Base-by-base conservation (phyloP, 2,329 filamentous ascomycete species). In the Claviceps monticola region DNA sequence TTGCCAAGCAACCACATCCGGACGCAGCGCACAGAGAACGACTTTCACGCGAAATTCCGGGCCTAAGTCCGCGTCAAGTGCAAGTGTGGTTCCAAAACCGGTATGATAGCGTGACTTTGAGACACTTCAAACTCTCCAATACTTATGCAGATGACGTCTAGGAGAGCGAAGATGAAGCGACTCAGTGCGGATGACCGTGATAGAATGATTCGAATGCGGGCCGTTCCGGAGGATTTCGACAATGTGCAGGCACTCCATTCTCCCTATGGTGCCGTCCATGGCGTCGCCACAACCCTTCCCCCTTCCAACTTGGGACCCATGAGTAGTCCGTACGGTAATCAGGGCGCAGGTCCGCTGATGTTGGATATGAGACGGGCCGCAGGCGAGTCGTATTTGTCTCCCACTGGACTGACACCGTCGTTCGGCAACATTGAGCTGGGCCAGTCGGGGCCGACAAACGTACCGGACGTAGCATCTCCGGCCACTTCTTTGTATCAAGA, bases 81-180 rank as follows among this genome's bases (percentile, higher is more conserved):
- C 90, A 97, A 67, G 90, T 97, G 48, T 97, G 90, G 91, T 97
- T 97, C 69, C 90, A 97, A 68, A 97, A 97, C 69, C 81, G 90
- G 90, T 95, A 77, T 60, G 76, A 37, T 19, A 46, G 19, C 4
- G 14, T 19, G 26, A 23, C 3, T 37, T 16, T 36, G 19, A 47
- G 21, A 29, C 17, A 46, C 36, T 16, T 2, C 16, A 36, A 4
- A 9, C 26, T 14, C 21, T 41, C 13, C 16, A 21, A 46, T 16
- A 43, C 36, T 45, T 11, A 52, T 19, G 8, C 21, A 26, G 16
- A 45, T 36, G 8, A 16, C 21, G 7, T 26, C 29, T 48, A 84
- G 82, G 59, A 77, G 82, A 57, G 82, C 82, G 45, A 86, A 86
- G 64, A 84, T 85, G 62, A 86, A 86, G 73, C 75, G 82, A 46